Base-by-base conservation (phyloP, 2,329 filamentous ascomycete genomes). In the Penicillium sp. region DNA sequence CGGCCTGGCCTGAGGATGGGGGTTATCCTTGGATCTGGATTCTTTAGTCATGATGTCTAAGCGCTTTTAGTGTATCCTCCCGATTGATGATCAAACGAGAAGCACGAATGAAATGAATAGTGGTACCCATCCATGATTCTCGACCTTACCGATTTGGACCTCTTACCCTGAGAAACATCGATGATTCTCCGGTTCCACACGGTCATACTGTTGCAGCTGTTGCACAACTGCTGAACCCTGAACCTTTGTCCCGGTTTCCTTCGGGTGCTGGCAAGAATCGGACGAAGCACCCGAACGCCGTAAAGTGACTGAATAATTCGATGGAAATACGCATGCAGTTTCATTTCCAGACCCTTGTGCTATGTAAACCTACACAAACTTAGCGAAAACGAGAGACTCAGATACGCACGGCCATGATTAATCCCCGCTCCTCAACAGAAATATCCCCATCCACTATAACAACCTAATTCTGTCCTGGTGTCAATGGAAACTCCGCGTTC, bases 1-100 rank as follows among this genome's bases (percentile, higher is more conserved):
- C 30, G 45, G 45, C 16, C 45, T 30, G 40, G n/a, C 40, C 40
- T 43, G 40, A 19, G 25, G 25, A 48, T 16, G 42, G 42, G 22
- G 14, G n/a, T 25, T n/a, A 45, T 45, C 19, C 26, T 48, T 28
- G 25, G 45, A 48, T 30, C 14, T 48, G 25, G 45, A 30, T 48
- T 7, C n/a, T 48, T 48, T 48, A 48, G 45, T 48, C 45, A 48
- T 48, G 45, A 48, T 48, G 26, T 48, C 30, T 48, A 48, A 48
- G 45, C 45, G 16, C 25, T 30, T 7, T 16, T 48, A n/a, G 45
- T n/a, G 25, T 30, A 19, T 48, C 26, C 26, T 6, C 30, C 16
- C 14, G n/a, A n/a, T 48, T 48, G 45, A 48, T 26, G 45, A 48
- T 48, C 45, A 30, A n/a, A 30, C 26, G 45, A 48, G 45, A 48